Conservation (phyloP, 768 basidiomycete genomes). For the Calocybe gangraenosa region DNA sequence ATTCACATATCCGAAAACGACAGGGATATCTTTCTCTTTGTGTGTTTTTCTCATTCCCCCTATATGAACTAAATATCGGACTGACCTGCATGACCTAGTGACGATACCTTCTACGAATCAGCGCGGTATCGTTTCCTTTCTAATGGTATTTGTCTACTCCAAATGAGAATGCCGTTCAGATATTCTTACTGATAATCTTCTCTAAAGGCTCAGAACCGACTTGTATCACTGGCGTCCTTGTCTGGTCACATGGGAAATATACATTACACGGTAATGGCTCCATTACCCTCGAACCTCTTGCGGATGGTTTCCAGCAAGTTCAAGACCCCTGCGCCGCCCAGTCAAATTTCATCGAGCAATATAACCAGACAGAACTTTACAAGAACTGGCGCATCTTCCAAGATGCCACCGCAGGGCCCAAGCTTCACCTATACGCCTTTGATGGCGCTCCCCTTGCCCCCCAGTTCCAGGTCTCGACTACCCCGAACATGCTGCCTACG, state of each 20-base stretch:
- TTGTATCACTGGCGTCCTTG: slow-evolving; percentile 86
- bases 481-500: slow-evolving; percentile 87
- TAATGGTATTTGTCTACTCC: slow-evolving; percentile 56
- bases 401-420: slow-evolving; percentile 57
- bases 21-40: slow-evolving; percentile 90
- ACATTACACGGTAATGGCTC: slow-evolving; percentile 71
- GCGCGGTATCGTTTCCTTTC: slow-evolving; percentile 85
- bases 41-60: slow-evolving; percentile 35
- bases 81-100: slow-evolving; percentile 44
- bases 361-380: slow-evolving; percentile 73
- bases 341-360: slow-evolving; percentile 83
- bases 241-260: slow-evolving; percentile 88
- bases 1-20: slow-evolving; percentile 81
- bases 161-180: too few species aligned
- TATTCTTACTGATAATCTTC: slow-evolving; percentile 1
- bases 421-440: slow-evolving; percentile 73
- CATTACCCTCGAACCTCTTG: slow-evolving; percentile 66
- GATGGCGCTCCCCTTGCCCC: slow-evolving; percentile 79
- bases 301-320: slow-evolving; percentile 91
- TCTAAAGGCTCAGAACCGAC: slow-evolving; percentile 69
- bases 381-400: slow-evolving; percentile 65
- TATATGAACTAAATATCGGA: slow-evolving; percentile 2
- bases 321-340: slow-evolving; percentile 90
- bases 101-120: slow-evolving; percentile 80
- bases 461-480: slow-evolving; percentile 56